Base-by-base conservation (phyloP, 352 stramenopile genomes). In the Pythium plurisporium region DNA sequence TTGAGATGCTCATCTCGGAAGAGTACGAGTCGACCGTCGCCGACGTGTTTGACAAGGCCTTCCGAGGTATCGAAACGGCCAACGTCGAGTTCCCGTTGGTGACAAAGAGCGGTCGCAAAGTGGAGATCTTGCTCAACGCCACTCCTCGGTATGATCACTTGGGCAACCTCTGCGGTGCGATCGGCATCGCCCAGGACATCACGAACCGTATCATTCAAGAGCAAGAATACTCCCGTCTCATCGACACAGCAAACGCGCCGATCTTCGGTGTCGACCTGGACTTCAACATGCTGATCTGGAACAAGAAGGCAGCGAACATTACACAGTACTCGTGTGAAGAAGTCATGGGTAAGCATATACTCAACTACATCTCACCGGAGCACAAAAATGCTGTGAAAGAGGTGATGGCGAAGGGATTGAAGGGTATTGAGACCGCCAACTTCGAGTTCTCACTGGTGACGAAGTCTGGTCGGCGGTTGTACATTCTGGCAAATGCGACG, bases 261-360 rank as follows among this genome's bases (percentile, higher is more conserved):
- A 96, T 95, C 43, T 94, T 96, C 63, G 87, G 86, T 42, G 81
- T 95, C 22, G 74, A 95, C 25, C 79, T 78, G 53, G 47, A 79
- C 19, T 79, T 81, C 10, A 67, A 79, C 19, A 81, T 96, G 25
- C 91, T 91, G 55, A 93, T 94, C 65, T 96, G 86, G 86, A 96
- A 98, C 65, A 72, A 96, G 37, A 97, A 96, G 51, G 89, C 83
- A 0, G 79, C 79, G 4, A 89, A 92, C 30, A 91, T 94, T 52
- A 97, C 86, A 11, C 89, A 96, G 56, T 96, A 94, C 64, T 70
- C 74, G 17, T 72, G 79, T 10, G 70, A 95, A n/a, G 91, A 98
- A 58, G 91, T 94, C 5, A 91, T 97, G 46, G 90, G 82, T 4
- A 74, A 87, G 43, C 73, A 90, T 17, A 86, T 98, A 10, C 68